Evolutionary conservation across 2,329 filamentous ascomycete species (phyloP), one percentile per base, ranked within the genome.

Genomic region (Colletotrichum salicis): DNA sequence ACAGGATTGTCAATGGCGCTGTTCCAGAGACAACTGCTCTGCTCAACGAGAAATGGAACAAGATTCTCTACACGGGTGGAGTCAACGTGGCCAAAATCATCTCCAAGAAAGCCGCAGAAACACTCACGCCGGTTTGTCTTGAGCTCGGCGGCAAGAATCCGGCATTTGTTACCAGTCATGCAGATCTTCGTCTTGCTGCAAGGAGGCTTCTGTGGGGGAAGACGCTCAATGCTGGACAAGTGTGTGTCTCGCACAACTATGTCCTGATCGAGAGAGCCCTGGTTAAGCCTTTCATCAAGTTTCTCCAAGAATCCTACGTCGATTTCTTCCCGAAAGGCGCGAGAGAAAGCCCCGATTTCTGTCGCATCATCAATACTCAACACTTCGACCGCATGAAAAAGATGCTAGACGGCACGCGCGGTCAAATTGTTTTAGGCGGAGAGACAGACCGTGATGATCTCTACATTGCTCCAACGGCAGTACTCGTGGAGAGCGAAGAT

Each of bases 21-120:
- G 83, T 97, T 24, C 87, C 92, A 4, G 94, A 97, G 86, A 95
- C 93, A 4, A 94, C 93, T 57, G 91, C 91, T 13, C 84, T 98
- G 56, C 88, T 99, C 48, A 90, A 96, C 69, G 90, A 95, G 84
- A 96, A 96, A 81, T 99, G 95, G 92, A 95, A 97, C 84, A 98
- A 98, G 88, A 97, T 99, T 78, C 95, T 96, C 86, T 99, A 97
- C 85, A 99, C 96, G 1, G 96, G 96, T 65, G 91, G 91, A 77
- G 88, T 88, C 64, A 84, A 80, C 35, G 94, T 98, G n/a, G 96
- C 94, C 78, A 94, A 92, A 79, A 95, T 98, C 78, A 91, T 98
- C 64, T 90, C 94, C 59, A 92, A 95, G 81, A 97, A 97, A 80
- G 96, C 96, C 0, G 96, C 96, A 72, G 90, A 94, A 79, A 92